Evolutionary conservation across 495 filamentous ascomycete species (phyloP).

Genomic region (Halenospora varia): DNA sequence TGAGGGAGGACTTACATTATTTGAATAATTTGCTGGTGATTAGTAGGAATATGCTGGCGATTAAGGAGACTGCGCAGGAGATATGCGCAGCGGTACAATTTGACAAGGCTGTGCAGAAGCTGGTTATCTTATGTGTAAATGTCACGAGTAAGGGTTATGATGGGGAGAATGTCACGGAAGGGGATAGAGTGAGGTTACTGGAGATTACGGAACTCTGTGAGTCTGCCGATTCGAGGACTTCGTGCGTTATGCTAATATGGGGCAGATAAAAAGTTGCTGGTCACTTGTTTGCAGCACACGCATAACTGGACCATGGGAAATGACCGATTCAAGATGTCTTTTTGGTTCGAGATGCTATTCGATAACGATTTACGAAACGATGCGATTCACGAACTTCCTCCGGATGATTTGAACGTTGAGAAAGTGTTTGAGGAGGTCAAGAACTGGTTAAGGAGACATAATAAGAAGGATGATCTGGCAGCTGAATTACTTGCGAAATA

Average conservation of each 20-base stretch:
- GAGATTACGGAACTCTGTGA: conserved; percentile 53
- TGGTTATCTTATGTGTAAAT: conserved; percentile 79
- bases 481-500: conserved; percentile 20
- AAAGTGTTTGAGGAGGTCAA: conserved; percentile 25
- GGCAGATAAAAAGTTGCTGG: conserved; percentile 79
- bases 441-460: conserved; percentile 25
- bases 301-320: conserved; percentile 93
- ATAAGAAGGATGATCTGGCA: conserved; percentile 16
- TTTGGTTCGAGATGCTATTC: conserved; percentile 82
- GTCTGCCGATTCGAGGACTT: conserved; percentile 9
- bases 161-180: conserved; percentile 74
- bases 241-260: conserved; percentile 8
- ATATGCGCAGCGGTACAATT: conserved; percentile 75
- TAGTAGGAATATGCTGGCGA: conserved; percentile 77
- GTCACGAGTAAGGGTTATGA: conserved; percentile 89
- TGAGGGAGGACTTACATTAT: conserved; percentile 78
- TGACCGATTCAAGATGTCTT: conserved; percentile 82
- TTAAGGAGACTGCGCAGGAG: conserved; percentile 78
- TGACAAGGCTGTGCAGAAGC: conserved; percentile 76
- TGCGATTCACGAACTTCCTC: conserved; percentile 23
- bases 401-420: conserved; percentile 26
- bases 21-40: conserved; percentile 83
- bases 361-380: conserved; percentile 48
- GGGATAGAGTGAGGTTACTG: conserved; percentile 40
- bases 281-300: conserved; percentile 83